phyloP scores from a whole-genome alignment of 495 filamentous ascomycete genomes.

The Pyrenula massariospora region DNA sequence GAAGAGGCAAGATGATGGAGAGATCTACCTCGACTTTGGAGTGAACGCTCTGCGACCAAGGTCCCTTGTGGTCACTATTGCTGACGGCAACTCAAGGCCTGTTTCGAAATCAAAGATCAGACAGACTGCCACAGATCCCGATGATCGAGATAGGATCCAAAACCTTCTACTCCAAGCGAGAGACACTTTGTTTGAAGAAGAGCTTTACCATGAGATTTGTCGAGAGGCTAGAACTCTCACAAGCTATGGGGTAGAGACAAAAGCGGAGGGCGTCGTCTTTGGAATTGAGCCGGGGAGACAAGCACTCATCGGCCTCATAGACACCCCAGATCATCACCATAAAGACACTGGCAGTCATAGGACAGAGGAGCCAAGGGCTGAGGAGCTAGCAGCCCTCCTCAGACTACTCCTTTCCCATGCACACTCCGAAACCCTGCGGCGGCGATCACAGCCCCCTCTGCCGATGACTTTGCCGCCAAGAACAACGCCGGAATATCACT shows the following conservation, averaged over 20 bases:
- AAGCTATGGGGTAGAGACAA: constrained; percentile 50
- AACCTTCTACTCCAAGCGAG: constrained; percentile 67
- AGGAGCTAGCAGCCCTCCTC: constrained; percentile 45
- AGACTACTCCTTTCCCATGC: constrained; percentile 61
- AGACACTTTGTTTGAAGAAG: constrained; percentile 81
- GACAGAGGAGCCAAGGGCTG: constrained; percentile 19
- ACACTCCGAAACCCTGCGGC: constrained; percentile 54
- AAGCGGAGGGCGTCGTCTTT: constrained; percentile 45
- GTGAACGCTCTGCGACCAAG: constrained; percentile 36
- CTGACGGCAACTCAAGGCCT: constrained; percentile 14
- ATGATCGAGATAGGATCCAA: constrained; percentile 29
- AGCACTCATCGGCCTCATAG: constrained; percentile 56
- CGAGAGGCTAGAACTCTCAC: constrained; percentile 64
- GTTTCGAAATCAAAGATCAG: constrained; percentile 36
- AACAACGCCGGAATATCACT: constrained; percentile 36
- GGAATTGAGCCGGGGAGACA: constrained; percentile 38
- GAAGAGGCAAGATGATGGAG: constrained; percentile 60
- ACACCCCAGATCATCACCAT: constrained; percentile 28
- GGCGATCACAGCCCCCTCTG: constrained; percentile 47
- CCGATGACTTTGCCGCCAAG: constrained; percentile 41
- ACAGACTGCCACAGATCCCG: neutral
- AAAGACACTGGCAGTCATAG: constrained; percentile 5
- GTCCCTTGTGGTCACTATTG: constrained; percentile 31
- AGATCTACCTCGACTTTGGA: constrained; percentile 61
- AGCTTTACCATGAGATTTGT: constrained; percentile 85